Evolutionary conservation across 2,329 filamentous ascomycete species (phyloP).

Genomic region (Teratosphaeria gauchensis): DNA sequence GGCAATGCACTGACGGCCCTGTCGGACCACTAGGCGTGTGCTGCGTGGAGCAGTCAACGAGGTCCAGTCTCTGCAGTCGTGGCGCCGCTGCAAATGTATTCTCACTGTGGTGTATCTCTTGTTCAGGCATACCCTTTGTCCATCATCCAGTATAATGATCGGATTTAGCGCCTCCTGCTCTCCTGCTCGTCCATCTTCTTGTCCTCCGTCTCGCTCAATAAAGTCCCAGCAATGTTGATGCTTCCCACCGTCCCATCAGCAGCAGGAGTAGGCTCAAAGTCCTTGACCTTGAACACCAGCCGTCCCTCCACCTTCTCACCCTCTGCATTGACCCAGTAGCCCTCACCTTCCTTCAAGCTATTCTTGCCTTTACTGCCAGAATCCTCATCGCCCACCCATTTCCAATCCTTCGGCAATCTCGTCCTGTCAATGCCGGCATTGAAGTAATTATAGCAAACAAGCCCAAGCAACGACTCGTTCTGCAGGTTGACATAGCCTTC

Average conservation of each 20-base stretch:
- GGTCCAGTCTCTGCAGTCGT: no score
- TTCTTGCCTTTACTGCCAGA: conserved; percentile 17
- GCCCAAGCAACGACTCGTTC: conserved; percentile 77
- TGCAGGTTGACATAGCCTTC: conserved; percentile 78
- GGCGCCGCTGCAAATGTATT: no score
- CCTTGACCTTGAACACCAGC: conserved; percentile 68
- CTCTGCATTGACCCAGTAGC: conserved; percentile 64
- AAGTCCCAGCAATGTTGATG: conserved; percentile 78
- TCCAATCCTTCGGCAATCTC: conserved; percentile 69
- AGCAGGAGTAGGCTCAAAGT: conserved; percentile 62
- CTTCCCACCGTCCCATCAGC: conserved; percentile 65
- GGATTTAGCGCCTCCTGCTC: conserved; percentile 6
- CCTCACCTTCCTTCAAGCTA: conserved; percentile 39
- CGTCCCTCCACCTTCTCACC: conserved; percentile 62
- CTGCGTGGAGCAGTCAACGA: no score
- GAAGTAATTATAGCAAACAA: conserved; percentile 86
- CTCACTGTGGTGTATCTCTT: no score
- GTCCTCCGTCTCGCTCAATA: conserved; percentile 63
- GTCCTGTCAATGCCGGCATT: conserved; percentile 75
- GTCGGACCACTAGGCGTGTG: neutral
- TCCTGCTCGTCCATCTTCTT: conserved; percentile 48
- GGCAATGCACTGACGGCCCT: neutral
- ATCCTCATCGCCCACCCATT: conserved; percentile 57
- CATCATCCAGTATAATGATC: no score
- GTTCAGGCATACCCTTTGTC: no score